These are phyloP conservation scores for Inonotus obliquus DNA, from an alignment of 1,284 basidiomycete genomes.

Conservation along the genomic window DNA sequence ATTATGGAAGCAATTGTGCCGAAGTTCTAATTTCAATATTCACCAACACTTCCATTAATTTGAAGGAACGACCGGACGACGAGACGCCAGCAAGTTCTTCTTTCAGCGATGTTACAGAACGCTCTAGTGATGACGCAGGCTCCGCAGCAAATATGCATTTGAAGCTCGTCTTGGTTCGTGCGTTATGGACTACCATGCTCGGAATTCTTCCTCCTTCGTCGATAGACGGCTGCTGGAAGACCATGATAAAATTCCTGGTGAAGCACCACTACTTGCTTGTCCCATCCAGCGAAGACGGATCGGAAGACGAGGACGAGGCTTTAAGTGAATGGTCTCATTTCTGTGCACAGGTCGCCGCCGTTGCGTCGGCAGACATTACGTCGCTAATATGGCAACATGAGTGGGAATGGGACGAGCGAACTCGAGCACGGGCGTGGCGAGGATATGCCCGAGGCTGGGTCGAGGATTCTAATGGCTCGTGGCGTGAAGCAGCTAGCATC, in stretches of 20 bases:
- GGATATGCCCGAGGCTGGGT: conserved; percentile 50
- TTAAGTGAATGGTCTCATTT: conserved; percentile 53
- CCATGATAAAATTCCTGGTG: conserved; percentile 44
- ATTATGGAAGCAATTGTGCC: conserved; percentile 39
- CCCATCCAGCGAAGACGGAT: conserved; percentile 34
- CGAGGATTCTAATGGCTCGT: conserved; percentile 34
- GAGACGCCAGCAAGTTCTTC: not conserved
- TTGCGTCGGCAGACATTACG: conserved; percentile 17
- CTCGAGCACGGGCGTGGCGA: conserved; percentile 41
- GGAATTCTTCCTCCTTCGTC: conserved; percentile 37
- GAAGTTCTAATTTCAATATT: conserved; percentile 47
- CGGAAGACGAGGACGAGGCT: conserved; percentile 24
- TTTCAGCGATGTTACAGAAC: not conserved
- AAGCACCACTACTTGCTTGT: conserved; percentile 44
- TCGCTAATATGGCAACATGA: conserved; percentile 19
- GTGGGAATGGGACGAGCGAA: conserved; percentile 37
- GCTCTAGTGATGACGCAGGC: conserved; percentile 17
- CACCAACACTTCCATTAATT: conserved; percentile 46
- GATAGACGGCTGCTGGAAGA: conserved; percentile 39
- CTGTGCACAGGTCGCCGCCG: conserved; percentile 45
- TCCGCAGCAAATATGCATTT: conserved; percentile 36
- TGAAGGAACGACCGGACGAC: conserved; percentile 23
- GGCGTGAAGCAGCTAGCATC: conserved; percentile 52
- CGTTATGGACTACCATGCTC: conserved; percentile 48
- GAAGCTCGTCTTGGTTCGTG: conserved; percentile 48